phyloP scores from a whole-genome alignment of 805 yeast species.

The Nakazawaea pomicola region DNA sequence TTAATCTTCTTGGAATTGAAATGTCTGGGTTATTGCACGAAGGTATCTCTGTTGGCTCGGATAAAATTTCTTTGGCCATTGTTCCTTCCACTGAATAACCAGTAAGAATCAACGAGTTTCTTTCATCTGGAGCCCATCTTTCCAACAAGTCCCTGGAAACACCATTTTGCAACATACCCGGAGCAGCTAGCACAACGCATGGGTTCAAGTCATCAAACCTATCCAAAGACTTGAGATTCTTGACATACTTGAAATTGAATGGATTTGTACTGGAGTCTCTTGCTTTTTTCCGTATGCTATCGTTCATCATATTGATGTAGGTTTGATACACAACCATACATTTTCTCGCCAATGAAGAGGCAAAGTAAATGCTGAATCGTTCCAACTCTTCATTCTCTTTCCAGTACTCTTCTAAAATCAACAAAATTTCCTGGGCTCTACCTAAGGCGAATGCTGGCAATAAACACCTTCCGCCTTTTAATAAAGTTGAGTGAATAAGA shows the following conservation, averaged over 20 bases:
- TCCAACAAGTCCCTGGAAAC: constrained; percentile 87
- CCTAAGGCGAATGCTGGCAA: constrained; percentile 96
- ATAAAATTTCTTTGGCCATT: constrained; percentile 83
- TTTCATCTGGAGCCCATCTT: constrained; percentile 96
- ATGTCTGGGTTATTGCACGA: constrained; percentile 76
- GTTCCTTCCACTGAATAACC: constrained; percentile 99
- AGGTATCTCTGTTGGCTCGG: constrained; percentile 89
- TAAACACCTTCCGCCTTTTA: constrained; percentile 86
- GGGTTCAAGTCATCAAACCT: constrained; percentile 91
- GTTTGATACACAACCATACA: constrained; percentile 98
- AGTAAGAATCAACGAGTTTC: constrained; percentile 80
- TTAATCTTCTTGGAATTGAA: constrained; percentile 79
- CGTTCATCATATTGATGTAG: constrained; percentile 96
- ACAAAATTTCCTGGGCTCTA: constrained; percentile 88
- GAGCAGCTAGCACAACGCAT: constrained; percentile 92
- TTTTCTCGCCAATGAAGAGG: constrained; percentile 88
- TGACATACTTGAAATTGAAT: constrained; percentile 81
- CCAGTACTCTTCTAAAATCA: constrained; percentile 96
- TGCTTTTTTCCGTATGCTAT: constrained; percentile 69
- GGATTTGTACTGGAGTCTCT: constrained; percentile 83
- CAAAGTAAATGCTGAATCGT: constrained; percentile 79
- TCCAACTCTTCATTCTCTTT: constrained; percentile 75
- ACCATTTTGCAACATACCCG: constrained; percentile 98
- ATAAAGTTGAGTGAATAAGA: constrained; percentile 75
- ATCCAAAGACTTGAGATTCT: constrained; percentile 74